Base-by-base conservation (phyloP, 176 grass and related monocot species). In the Aegilops tauschii region DNA sequence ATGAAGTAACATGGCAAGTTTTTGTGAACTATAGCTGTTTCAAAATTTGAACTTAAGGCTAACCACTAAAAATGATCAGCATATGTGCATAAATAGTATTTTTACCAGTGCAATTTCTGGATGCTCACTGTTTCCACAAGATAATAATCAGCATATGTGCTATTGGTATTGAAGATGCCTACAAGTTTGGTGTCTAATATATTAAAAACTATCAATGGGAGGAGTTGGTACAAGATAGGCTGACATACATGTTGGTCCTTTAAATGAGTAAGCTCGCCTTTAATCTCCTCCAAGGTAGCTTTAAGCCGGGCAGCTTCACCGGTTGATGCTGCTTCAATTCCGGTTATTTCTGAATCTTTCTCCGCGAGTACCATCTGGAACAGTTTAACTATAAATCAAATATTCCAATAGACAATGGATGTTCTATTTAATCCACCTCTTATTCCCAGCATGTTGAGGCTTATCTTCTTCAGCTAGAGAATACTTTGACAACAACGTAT, bases 261-360 rank as follows among this genome's bases (percentile, higher is more conserved):
- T 36, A 96, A 77, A 80, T 92, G 89, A 79, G 84, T 68, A 77
- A 99, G 85, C 80, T 99, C 97, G 78, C 90, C 87, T 91, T 91
- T 99, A 84, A 92, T 47, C 87, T 94, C 89, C 87, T 96, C 97
- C 85, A 99, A 66, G 72, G 88, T 68, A 86, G 90, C 97, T 92
- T 90, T 93, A 90, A 99, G 78, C 52, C 94, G 88, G 39, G 88
- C 97, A 93, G 92, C 85, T 90, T 99, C 97, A 87, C 97, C 94
- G 13, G 92, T 99, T 83, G 97, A 94, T 77, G 90, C 90, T 90
- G 94, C 87, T 86, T 99, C 92, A 29, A 99, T 93, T 85, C 96
- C 97, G 85, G 97, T 92, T 84, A 99, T 99, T 86, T 99, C 83
- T 65, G 90, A 91, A 83, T 99, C 97, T 93, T 96, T 99, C 85